Evolutionary conservation across 1,139 yeast genomes (phyloP), one percentile per base, ranked within the genome.

Genomic region (Yamadazyma diospyri): DNA sequence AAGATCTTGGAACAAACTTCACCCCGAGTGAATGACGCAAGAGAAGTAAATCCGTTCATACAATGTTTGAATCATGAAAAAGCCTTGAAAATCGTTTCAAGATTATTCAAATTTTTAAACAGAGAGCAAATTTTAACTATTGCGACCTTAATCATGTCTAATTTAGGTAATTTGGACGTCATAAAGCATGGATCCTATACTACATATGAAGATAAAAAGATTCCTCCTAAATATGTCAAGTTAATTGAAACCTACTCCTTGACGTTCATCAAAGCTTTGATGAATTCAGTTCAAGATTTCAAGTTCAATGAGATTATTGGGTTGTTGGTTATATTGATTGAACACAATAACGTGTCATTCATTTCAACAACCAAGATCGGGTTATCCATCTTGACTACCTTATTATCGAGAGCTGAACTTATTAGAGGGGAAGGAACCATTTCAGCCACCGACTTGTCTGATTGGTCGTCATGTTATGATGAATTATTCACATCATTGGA

Each of bases 331-430:
- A 78, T 81, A 38, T 64, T 88, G 48, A 76, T 87, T 41, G 81
- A 78, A 45, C 82, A 81, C 48, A 81, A 81, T 51, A 76, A 80
- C 45, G 78, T 85, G 19, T 75, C 89, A 11, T 78, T 80, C 52
- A 75, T 85, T 18, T 76, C 86, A 8, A 81, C 92, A 4, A 86
- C 96, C 31, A 86, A 85, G 58, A 75, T 86, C 44, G 97, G 97
- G 13, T 75, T 88, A 49, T 83, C 95, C 4, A 69, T 89, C 40
- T 74, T 89, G 39, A 92, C 97, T 0, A 87, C 94, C 11, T 68
- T 92, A 46, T 78, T 89, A 41, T 86, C 97, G 5, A 79, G 97
- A 50, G 94, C 96, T 15, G 97, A 92, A 59, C 76, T 89, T 47
- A 83, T 88, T 50, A 83, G 84, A 54, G 97, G 94, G 53, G 96